Percentiles rank a stretch among this genome's conserved stretches.
phyloP scores from a whole-genome alignment of 495 filamentous ascomycete species.

The Aspergillus leporis region DNA sequence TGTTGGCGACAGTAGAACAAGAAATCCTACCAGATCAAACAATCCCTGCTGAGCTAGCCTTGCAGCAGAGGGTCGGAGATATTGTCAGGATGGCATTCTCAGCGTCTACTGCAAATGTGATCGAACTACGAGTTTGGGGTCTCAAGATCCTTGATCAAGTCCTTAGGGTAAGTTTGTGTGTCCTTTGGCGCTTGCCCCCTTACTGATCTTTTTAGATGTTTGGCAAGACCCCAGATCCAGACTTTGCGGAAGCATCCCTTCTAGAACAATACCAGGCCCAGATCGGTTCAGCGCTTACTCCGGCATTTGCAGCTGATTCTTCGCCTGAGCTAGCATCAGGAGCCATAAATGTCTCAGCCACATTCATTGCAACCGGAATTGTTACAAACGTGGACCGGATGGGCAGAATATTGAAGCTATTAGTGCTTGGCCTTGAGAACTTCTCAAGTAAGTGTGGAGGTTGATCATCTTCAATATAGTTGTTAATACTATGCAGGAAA shows the following conservation, averaged over 20 bases:
- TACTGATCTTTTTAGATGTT: constrained; percentile 64
- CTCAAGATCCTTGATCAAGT: constrained; percentile 91
- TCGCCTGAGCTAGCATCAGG: constrained; percentile 93
- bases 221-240: constrained; percentile 91
- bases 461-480: not conserved
- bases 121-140: constrained; percentile 84
- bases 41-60: constrained; percentile 66
- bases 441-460: constrained; percentile 62
- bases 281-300: constrained; percentile 93
- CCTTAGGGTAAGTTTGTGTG: constrained; percentile 55
- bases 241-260: constrained; percentile 92
- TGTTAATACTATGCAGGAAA: constrained; percentile 48
- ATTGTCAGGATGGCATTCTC: constrained; percentile 98
- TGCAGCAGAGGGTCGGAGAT: constrained; percentile 85
- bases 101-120: constrained; percentile 89
- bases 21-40: constrained; percentile 68
- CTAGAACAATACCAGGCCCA: constrained; percentile 98
- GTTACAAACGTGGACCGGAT: constrained; percentile 97
- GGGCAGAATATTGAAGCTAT: constrained; percentile 91
- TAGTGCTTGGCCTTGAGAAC: constrained; percentile 89
- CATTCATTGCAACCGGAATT: constrained; percentile 94
- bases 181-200: constrained; percentile 1
- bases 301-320: constrained; percentile 93
- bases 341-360: constrained; percentile 95
- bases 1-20: constrained; percentile 73